Evolutionary conservation across 176 grass and related monocot species (phyloP).

Genomic region (Eleusine coracana): DNA sequence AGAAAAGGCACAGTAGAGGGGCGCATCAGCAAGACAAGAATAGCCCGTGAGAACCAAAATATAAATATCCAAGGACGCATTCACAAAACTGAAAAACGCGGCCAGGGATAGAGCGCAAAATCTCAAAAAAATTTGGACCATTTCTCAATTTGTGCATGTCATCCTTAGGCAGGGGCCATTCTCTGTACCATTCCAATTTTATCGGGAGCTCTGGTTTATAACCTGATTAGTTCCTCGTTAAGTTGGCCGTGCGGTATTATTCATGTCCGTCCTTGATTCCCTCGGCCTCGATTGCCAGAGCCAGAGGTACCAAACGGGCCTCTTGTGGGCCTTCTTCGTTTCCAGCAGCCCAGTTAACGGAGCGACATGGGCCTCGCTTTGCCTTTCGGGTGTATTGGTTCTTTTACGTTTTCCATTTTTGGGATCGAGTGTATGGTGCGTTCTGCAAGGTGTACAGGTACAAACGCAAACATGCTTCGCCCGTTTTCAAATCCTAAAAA

Average conservation of each 20-base stretch:
- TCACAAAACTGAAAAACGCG: not conserved
- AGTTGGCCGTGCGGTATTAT: not conserved
- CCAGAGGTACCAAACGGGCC: not conserved
- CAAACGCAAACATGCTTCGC: too few relatives aligned
- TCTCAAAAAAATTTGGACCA: slow-evolving; percentile 19
- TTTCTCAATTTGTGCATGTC: slow-evolving; percentile 31
- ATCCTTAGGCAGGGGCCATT: slow-evolving; percentile 17
- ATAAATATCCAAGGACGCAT: not conserved
- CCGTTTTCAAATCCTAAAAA: too few relatives aligned
- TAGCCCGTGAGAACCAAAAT: too few relatives aligned
- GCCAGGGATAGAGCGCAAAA: not conserved
- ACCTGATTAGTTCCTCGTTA: not conserved
- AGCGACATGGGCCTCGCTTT: not conserved
- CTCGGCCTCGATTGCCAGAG: not conserved
- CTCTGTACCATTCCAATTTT: slow-evolving; percentile 19
- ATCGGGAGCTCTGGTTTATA: fast-evolving
- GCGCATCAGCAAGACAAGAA: too few relatives aligned
- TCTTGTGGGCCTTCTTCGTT: not conserved
- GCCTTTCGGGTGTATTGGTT: not conserved
- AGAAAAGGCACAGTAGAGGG: too few relatives aligned
- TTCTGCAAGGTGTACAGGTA: too few relatives aligned
- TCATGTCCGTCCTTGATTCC: not conserved
- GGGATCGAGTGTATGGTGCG: too few relatives aligned
- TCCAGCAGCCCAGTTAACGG: not conserved
- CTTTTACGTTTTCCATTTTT: not conserved